phyloP scores from a whole-genome alignment of 306 rosid genomes.

The barrel medic (Medicago truncatula) region MtrunA17r5.0-ANR NC_053046.1:2159001-2159500 shows the following conservation, averaged over 20 bases:
- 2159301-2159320: slow-evolving; percentile 14
- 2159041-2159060: no score
- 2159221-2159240: background rate
- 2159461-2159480: slow-evolving; percentile 60
- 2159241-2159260: background rate
- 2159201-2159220: background rate
- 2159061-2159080: no score
- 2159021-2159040: no score
- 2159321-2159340: slow-evolving; percentile 55
- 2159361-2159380: slow-evolving; percentile 79
- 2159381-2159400: slow-evolving; percentile 69
- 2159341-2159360: slow-evolving; percentile 75
- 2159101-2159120: no score
- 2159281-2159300: background rate
- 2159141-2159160: no score
- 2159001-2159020: no score
- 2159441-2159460: slow-evolving; percentile 74
- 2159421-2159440: slow-evolving; percentile 63
- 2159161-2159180: no score
- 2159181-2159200: no score
- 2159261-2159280: background rate
- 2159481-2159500: slow-evolving; percentile 60
- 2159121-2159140: no score
- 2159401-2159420: slow-evolving; percentile 73
- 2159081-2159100: no score